Evolutionary conservation across 148 eudicot genomes (phyloP), one percentile per base, ranked within the genome.

Genomic region (Rhododendron ovatum): DNA sequence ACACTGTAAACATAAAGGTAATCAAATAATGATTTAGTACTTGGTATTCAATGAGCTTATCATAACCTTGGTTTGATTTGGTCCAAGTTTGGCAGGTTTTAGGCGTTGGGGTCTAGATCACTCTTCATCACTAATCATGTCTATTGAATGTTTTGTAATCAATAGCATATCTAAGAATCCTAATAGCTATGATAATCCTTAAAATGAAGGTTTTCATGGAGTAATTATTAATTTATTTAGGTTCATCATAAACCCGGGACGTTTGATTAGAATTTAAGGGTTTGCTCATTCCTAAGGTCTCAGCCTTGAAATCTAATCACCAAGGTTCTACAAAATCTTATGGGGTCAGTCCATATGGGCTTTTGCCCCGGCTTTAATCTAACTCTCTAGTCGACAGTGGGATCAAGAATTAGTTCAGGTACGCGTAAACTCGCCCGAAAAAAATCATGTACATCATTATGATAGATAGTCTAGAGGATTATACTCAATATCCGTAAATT

Each of bases 11-110:
- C 33, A 67, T 81, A 80, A 81, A 22, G 63, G 14, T 67, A 51
- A 65, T 50, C 26, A 55, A 55, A 5, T 71, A 83, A 69, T 47
- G 61, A 71, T 83, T 45, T n/a, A 28, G 26, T 69, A 47, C 78
- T 83, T 45, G 48, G 47, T 48, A 83, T 83, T 71, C 85, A 47
- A 69, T 83, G 79, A 83, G 85, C 85, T 83, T 83, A 83, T 83
- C 45, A 83, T 83, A 83, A 83, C 79, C 78, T 65, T 67, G 35
- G 30, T 15, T 83, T 63, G 77, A 43, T 83, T 65, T 43, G 77
- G 77, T 83, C 77, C 37, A 83, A 28, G 41, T 30, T 67, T 41
- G 59, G n/a, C n/a, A 22, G 30, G 28, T 35, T n/a, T n/a, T 10
- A 26, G 63, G 14, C 30, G 50, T 45, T 14, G 55, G 85, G 79